Evolutionary conservation across 177 flowering plant species (phyloP).

Genomic region (Vitis hybrid): DNA sequence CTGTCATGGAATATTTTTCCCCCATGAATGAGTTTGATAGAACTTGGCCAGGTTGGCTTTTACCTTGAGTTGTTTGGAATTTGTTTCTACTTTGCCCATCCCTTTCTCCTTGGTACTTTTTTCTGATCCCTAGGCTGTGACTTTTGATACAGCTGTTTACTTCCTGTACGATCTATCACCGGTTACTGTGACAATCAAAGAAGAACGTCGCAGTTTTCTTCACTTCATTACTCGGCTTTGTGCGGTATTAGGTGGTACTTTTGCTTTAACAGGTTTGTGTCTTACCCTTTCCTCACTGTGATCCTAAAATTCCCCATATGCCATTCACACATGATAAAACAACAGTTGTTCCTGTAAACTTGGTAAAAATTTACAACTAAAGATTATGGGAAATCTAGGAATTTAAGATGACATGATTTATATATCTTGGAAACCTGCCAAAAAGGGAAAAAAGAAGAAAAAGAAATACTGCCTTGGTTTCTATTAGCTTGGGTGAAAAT

Average conservation of each 20-base stretch:
- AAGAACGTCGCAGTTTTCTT: conserved; percentile 92
- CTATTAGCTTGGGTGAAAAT: not conserved
- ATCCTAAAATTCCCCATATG: not conserved
- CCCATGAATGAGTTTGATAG: conserved; percentile 71
- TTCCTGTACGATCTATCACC: conserved; percentile 98
- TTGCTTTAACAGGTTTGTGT: conserved; percentile 81
- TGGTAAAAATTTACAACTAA: not conserved
- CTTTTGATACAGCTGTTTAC: conserved; percentile 77
- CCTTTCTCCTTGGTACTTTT: not conserved
- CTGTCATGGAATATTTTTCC: conserved; percentile 90
- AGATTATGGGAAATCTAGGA: not conserved
- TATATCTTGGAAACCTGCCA: not conserved
- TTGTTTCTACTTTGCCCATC: not conserved
- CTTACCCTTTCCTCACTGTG: conserved; percentile 2
- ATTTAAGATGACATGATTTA: not conserved
- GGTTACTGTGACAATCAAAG: conserved; percentile 93
- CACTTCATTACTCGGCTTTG: conserved; percentile 97
- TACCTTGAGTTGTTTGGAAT: not conserved
- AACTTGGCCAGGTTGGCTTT: conserved; percentile 89
- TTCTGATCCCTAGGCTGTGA: not conserved
- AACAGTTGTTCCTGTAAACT: not conserved
- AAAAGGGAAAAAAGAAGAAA: not conserved
- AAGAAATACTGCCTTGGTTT: not conserved
- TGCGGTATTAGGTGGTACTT: conserved; percentile 98
- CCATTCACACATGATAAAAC: not conserved